Percentiles rank a stretch among this genome's conserved stretches.
Conservation (phyloP, 352 stramenopile genomes). For the Globisporangium iwayamae region DNA sequence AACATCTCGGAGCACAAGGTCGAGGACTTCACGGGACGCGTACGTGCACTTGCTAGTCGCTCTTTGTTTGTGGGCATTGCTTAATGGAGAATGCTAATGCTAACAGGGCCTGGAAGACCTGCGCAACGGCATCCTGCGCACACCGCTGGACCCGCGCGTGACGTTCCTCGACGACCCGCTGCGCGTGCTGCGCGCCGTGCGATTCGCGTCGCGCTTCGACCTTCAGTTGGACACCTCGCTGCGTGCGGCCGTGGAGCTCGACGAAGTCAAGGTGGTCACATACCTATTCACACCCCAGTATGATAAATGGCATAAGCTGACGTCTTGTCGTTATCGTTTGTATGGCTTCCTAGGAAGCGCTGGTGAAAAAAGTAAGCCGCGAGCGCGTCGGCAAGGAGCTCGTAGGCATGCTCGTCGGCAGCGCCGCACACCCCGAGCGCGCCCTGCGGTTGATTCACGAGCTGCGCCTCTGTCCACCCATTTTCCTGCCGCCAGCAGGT, state of each 20-base stretch:
- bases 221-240: slow-evolving; percentile 90
- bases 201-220: slow-evolving; percentile 94
- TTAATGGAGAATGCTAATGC: not conserved
- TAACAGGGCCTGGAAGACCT: slow-evolving; percentile 90
- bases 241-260: slow-evolving; percentile 52
- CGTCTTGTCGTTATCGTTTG: too few species aligned
- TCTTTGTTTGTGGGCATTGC: not conserved
- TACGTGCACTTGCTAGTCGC: slow-evolving; percentile 5
- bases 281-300: too few species aligned
- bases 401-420: slow-evolving; percentile 59
- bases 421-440: slow-evolving; percentile 55
- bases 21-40: slow-evolving; percentile 92
- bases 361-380: slow-evolving; percentile 74
- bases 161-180: slow-evolving; percentile 98
- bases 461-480: slow-evolving; percentile 39
- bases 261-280: slow-evolving; percentile 22
- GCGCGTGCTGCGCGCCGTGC: slow-evolving; percentile 92
- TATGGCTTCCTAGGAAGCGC: slow-evolving; percentile 25
- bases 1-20: slow-evolving; percentile 70
- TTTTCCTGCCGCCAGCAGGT: slow-evolving; percentile 54
- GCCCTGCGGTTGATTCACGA: slow-evolving; percentile 55
- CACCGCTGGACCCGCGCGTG: slow-evolving; percentile 90
- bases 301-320: too few species aligned
- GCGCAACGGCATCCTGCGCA: slow-evolving; percentile 87
- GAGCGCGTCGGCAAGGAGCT: slow-evolving; percentile 82